These are phyloP conservation scores for Emergomyces pasteurianus DNA, from an alignment of 2,329 filamentous ascomycete species.

Conservation along the genomic window DNA sequence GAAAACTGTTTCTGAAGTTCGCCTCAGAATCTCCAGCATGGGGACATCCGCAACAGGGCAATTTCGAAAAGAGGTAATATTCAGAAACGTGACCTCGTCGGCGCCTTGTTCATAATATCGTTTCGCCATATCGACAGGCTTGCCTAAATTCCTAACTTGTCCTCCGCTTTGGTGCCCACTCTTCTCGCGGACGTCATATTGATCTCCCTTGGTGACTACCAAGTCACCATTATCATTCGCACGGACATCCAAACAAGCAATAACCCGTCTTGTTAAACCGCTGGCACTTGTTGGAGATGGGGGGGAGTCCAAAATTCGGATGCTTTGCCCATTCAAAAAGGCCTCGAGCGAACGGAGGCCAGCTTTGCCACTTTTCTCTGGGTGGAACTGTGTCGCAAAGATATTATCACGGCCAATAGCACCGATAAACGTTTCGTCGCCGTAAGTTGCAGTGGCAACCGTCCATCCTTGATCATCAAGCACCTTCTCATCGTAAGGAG, in stretches of 20 bases:
- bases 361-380: conserved; percentile 88
- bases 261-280: conserved; percentile 82
- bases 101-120: conserved; percentile 94
- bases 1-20: conserved; percentile 82
- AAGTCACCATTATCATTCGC: conserved; percentile 89
- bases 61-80: conserved; percentile 96
- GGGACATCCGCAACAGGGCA: conserved; percentile 83
- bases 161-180: conserved; percentile 42
- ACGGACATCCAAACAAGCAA: conserved; percentile 91
- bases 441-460: conserved; percentile 83
- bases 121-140: conserved; percentile 88
- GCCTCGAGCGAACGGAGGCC: conserved; percentile 73
- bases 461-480: conserved; percentile 77
- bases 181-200: conserved; percentile 97
- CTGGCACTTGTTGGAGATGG: conserved; percentile 28
- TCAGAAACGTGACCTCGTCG: conserved; percentile 93
- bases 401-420: conserved; percentile 77
- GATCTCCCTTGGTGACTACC: conserved; percentile 95
- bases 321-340: conserved; percentile 64
- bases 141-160: conserved; percentile 81
- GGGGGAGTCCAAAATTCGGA: conserved; percentile 38
- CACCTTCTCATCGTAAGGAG: conserved; percentile 58
- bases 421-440: conserved; percentile 79
- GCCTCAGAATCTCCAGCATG: conserved; percentile 87
- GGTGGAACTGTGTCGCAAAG: conserved; percentile 91